phyloP scores from a whole-genome alignment of 2,329 filamentous ascomycete genomes.

The Curvularia sp. region DNA sequence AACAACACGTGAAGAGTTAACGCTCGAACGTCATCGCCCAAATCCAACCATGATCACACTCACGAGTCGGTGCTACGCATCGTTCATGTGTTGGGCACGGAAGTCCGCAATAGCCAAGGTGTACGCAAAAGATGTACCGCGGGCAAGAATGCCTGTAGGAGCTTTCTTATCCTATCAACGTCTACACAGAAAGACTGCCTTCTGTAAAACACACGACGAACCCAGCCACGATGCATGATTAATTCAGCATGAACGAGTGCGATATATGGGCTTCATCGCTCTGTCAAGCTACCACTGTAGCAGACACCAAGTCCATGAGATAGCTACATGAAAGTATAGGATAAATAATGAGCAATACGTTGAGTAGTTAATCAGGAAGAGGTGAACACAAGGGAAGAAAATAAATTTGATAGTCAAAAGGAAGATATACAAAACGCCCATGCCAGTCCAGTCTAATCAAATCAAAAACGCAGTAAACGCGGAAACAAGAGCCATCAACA shows the following conservation, averaged over 20 bases:
- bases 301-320: constrained; percentile 46
- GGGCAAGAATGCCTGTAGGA: constrained; percentile 47
- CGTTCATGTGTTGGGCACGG: constrained; percentile 61
- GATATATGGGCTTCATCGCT: constrained; percentile 45
- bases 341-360: not conserved
- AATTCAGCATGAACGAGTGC: constrained; percentile 45
- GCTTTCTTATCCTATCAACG: not conserved
- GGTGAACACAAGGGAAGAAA: not conserved
- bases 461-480: not conserved
- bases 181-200: too few relatives aligned
- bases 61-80: constrained; percentile 51
- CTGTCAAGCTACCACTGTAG: constrained; percentile 40
- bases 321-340: constrained; percentile 49
- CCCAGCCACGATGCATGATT: constrained; percentile 40
- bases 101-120: constrained; percentile 16
- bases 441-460: not conserved
- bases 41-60: too few relatives aligned
- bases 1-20: constrained; percentile 50
- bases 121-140: constrained; percentile 24
- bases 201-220: constrained; percentile 42
- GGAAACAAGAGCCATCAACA: not conserved
- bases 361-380: constrained; percentile 39
- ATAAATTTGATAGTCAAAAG: not conserved
- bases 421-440: not conserved
- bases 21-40: constrained; percentile 69